These are phyloP conservation scores for Podila epigama DNA, from an alignment of 192 early-diverging fungal species.

Conservation along the genomic window DNA sequence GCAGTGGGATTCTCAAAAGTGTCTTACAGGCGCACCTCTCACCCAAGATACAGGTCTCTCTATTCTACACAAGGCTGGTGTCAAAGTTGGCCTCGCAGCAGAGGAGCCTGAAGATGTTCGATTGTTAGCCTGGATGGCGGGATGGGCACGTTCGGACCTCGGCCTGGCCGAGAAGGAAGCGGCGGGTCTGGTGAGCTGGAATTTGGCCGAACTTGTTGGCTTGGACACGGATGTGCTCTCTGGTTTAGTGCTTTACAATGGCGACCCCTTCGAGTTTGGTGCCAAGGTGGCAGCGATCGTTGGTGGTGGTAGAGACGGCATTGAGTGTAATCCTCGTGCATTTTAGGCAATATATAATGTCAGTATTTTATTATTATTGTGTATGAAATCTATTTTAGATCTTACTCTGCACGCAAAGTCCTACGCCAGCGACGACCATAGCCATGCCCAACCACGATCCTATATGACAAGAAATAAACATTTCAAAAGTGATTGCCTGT, in stretches of 20 bases:
- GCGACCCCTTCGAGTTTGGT: conserved; percentile 66
- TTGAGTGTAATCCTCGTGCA: conserved; percentile 18
- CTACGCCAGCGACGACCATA: conserved; percentile 73
- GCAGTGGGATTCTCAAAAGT: conserved; percentile 62
- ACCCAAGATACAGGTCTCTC: conserved; percentile 57
- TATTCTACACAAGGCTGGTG: conserved; percentile 59
- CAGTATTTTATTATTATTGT: neutral
- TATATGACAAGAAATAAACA: conserved; percentile 24
- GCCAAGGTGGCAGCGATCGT: conserved; percentile 60
- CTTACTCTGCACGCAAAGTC: conserved; percentile 68
- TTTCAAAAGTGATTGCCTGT: neutral
- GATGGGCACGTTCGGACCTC: conserved; percentile 58
- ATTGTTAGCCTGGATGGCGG: conserved; percentile 77
- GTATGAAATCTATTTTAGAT: neutral
- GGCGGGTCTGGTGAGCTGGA: conserved; percentile 70
- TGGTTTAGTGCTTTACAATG: conserved; percentile 64
- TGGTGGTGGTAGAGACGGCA: conserved; percentile 55
- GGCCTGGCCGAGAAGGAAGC: conserved; percentile 58
- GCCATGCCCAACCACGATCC: conserved; percentile 72
- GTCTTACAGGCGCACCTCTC: conserved; percentile 58
- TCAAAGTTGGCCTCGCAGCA: conserved; percentile 63
- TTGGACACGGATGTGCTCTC: neutral
- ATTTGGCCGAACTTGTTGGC: conserved; percentile 69
- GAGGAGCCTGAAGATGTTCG: conserved; percentile 53
- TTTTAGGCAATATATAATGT: neutral